Evolutionary conservation across 176 grass and related monocot genomes (phyloP).

Genomic region (Dactylis glomerata): DNA sequence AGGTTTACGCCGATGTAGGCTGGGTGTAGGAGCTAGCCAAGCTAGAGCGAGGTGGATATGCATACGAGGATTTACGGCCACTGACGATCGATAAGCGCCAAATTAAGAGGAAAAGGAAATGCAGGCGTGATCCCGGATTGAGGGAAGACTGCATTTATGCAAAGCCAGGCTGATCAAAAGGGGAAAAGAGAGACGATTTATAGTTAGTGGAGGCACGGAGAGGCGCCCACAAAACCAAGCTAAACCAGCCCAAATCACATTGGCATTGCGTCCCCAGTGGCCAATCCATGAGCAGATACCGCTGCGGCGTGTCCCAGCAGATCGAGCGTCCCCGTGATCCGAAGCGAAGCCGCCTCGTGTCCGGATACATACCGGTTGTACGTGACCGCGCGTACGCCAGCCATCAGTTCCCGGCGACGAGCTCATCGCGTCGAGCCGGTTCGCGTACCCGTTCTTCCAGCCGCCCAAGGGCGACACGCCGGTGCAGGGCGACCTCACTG

Average conservation of each 20-base stretch:
- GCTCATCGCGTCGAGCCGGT: conserved; percentile 45
- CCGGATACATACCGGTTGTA: no score
- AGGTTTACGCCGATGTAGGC: neutral
- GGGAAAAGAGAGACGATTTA: neutral
- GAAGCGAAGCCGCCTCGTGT: no score
- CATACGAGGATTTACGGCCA: neutral
- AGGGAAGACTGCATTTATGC: neutral
- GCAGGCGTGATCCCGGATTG: neutral
- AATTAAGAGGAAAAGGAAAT: neutral
- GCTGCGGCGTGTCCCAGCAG: neutral
- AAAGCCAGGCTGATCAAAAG: neutral
- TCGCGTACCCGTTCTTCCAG: conserved; percentile 60
- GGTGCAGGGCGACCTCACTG: conserved; percentile 34
- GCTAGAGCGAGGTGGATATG: neutral
- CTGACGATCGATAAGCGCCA: neutral
- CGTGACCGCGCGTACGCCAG: no score
- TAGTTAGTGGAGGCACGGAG: neutral
- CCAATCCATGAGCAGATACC: neutral
- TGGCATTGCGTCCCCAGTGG: no score
- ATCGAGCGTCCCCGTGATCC: neutral
- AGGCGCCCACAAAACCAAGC: no score
- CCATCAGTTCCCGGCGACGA: no score
- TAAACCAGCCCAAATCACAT: neutral
- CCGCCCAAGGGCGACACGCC: conserved; percentile 54
- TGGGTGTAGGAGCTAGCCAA: neutral